phyloP scores from a whole-genome alignment of 2,329 filamentous ascomycete genomes.

The Sodiomyces alkalinus region DNA sequence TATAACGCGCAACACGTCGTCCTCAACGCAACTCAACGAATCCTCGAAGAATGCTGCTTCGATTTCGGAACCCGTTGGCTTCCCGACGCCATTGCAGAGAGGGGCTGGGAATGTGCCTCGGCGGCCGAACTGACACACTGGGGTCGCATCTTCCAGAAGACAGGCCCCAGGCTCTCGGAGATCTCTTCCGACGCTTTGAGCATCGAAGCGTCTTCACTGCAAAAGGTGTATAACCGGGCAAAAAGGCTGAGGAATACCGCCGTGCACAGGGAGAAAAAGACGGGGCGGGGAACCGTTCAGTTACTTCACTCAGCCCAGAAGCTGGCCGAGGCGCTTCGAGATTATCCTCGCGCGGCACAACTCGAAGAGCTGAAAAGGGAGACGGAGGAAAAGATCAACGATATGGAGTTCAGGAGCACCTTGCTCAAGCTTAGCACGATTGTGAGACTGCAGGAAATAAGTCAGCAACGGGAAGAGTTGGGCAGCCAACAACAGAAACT shows the following conservation, averaged over 20 bases:
- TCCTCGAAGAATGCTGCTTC: conserved; percentile 24
- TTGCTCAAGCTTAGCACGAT: conserved; percentile 13
- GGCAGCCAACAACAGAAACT: conserved; percentile 17
- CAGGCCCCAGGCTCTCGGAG: conserved; percentile 10
- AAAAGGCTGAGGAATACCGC: conserved; percentile 15
- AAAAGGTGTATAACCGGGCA: conserved; percentile 11
- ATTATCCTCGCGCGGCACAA: conserved; percentile 12
- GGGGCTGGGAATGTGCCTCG: conserved; percentile 17
- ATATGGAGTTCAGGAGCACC: conserved; percentile 19
- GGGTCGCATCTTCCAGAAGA: conserved; percentile 12
- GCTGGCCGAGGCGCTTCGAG: conserved; percentile 14
- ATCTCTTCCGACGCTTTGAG: conserved; percentile 8
- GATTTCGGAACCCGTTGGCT: conserved; percentile 19
- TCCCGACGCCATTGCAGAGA: conserved; percentile 12
- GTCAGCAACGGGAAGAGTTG: conserved; percentile 18
- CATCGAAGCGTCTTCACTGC: conserved; percentile 6
- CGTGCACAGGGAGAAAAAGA: conserved; percentile 16
- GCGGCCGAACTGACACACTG: conserved; percentile 21
- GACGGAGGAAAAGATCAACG: conserved; percentile 13
- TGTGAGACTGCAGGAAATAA: conserved; percentile 15
- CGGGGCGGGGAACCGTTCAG: conserved; percentile 12
- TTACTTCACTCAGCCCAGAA: conserved; percentile 13
- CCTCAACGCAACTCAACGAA: conserved; percentile 16
- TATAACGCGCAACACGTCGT: conserved; percentile 20
- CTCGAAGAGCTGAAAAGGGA: conserved; percentile 14